Evolutionary conservation across 805 yeast genomes (phyloP).

Genomic region (Candida yuanshanica): DNA sequence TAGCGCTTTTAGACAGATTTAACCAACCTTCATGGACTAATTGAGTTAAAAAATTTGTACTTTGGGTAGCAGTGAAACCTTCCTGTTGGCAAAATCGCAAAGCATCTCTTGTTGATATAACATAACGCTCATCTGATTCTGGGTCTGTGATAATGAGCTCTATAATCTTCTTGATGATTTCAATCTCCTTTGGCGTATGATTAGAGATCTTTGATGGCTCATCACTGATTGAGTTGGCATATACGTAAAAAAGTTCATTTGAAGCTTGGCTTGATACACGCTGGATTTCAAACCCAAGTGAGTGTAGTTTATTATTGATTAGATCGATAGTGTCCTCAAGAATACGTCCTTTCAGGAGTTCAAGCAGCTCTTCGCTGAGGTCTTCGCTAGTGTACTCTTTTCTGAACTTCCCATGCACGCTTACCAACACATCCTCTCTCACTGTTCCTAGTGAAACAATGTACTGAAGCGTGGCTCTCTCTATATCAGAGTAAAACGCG

Average conservation of each 20-base stretch:
- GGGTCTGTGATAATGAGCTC: constrained; percentile 29
- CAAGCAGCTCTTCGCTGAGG: constrained; percentile 3
- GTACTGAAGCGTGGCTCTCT: constrained; percentile 27
- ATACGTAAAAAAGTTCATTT: constrained; percentile 29
- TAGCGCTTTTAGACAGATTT: constrained; percentile 27
- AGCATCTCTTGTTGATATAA: constrained; percentile 27
- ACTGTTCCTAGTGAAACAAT: constrained; percentile 26
- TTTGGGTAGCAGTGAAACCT: constrained; percentile 32
- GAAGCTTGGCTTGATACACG: constrained; percentile 30
- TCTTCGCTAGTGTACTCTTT: background rate
- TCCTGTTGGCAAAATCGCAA: constrained; percentile 13
- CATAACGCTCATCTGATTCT: constrained; percentile 24
- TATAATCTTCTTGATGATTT: constrained; percentile 34
- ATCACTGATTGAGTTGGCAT: constrained; percentile 31
- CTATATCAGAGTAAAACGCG: constrained; percentile 8
- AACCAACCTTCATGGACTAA: constrained; percentile 53
- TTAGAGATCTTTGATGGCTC: constrained; percentile 28
- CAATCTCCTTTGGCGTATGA: constrained; percentile 35
- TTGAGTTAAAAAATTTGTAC: constrained; percentile 32
- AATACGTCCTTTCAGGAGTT: constrained; percentile 3
- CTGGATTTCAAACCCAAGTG: constrained; percentile 34
- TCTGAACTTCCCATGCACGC: constrained; percentile 3
- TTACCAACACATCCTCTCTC: constrained; percentile 5
- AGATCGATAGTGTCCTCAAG: constrained; percentile 20
- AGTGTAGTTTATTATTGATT: constrained; percentile 21